phyloP scores from a whole-genome alignment of 352 stramenopile genomes.

The Phytophthora parvispora region DNA sequence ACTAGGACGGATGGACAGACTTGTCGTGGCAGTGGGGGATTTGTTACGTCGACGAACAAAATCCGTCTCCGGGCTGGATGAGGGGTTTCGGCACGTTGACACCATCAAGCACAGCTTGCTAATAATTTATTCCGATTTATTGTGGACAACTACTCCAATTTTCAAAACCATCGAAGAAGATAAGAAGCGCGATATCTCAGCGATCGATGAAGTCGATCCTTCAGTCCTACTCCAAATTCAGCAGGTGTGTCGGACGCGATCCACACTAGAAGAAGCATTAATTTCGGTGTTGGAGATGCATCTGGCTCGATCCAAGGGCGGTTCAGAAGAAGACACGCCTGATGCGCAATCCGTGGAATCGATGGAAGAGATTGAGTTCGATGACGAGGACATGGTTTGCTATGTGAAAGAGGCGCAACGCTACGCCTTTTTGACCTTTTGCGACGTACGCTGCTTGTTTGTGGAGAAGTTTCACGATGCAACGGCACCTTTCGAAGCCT shows the following conservation, averaged over 20 bases:
- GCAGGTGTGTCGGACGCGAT: constrained; percentile 44
- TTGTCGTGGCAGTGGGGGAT: constrained; percentile 42
- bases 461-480: constrained; percentile 85
- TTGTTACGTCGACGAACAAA: constrained; percentile 66
- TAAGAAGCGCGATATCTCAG: constrained; percentile 30
- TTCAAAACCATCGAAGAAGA: constrained; percentile 58
- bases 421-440: constrained; percentile 82
- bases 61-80: constrained; percentile 54
- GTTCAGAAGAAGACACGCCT: constrained; percentile 24
- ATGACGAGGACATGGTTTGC: constrained; percentile 52
- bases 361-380: constrained; percentile 78
- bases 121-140: constrained; percentile 79
- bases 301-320: constrained; percentile 48
- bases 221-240: constrained; percentile 47
- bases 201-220: constrained; percentile 12
- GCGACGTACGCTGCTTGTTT: constrained; percentile 84
- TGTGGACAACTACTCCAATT: constrained; percentile 78
- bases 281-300: constrained; percentile 84
- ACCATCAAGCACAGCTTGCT: constrained; percentile 73
- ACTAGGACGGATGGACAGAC: constrained; percentile 47
- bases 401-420: constrained; percentile 77
- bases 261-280: constrained; percentile 67
- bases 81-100: constrained; percentile 63
- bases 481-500: constrained; percentile 56
- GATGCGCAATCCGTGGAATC: constrained; percentile 37